These are phyloP conservation scores for Thozetella sp. DNA, from an alignment of 495 filamentous ascomycete species.

Conservation along the genomic window DNA sequence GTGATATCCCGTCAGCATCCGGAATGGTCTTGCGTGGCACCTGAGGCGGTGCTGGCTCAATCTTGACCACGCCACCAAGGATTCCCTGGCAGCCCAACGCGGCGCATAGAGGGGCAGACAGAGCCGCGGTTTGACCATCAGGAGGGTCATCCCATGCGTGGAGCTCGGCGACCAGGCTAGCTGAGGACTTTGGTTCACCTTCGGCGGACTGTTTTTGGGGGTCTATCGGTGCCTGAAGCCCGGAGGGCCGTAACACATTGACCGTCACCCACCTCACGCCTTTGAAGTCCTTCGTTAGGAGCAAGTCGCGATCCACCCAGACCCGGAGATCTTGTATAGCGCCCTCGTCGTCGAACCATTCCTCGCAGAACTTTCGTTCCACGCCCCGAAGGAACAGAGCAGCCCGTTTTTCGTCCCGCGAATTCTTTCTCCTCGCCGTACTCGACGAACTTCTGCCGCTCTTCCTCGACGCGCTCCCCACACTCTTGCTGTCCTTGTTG, in stretches of 20 bases:
- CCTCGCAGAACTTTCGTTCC: slow-evolving; percentile 62
- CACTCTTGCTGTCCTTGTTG: slow-evolving; percentile 67
- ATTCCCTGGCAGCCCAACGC: slow-evolving; percentile 69
- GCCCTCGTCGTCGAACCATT: slow-evolving; percentile 72
- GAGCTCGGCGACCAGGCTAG: slow-evolving; percentile 76
- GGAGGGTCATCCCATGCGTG: slow-evolving; percentile 85
- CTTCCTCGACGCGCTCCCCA: slow-evolving; percentile 64
- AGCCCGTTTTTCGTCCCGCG: slow-evolving; percentile 61
- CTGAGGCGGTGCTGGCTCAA: slow-evolving; percentile 62
- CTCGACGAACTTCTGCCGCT: slow-evolving; percentile 76
- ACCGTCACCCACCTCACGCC: slow-evolving; percentile 74
- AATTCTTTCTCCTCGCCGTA: slow-evolving; percentile 62
- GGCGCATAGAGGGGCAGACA: slow-evolving; percentile 76
- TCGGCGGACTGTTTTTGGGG: slow-evolving; percentile 70
- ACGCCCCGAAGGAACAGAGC: slow-evolving; percentile 78
- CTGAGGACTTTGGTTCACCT: slow-evolving; percentile 57
- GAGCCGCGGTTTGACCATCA: slow-evolving; percentile 71
- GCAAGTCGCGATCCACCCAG: slow-evolving; percentile 80
- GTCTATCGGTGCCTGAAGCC: slow-evolving; percentile 73
- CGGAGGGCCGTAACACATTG: slow-evolving; percentile 78
- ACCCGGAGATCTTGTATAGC: slow-evolving; percentile 66
- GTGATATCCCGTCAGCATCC: slow-evolving; percentile 24
- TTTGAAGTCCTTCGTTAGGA: slow-evolving; percentile 67
- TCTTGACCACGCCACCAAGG: slow-evolving; percentile 83
- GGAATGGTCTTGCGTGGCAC: slow-evolving; percentile 24